Conservation (phyloP, 2,329 filamentous ascomycete species). For the Penicillium sp. region DNA sequence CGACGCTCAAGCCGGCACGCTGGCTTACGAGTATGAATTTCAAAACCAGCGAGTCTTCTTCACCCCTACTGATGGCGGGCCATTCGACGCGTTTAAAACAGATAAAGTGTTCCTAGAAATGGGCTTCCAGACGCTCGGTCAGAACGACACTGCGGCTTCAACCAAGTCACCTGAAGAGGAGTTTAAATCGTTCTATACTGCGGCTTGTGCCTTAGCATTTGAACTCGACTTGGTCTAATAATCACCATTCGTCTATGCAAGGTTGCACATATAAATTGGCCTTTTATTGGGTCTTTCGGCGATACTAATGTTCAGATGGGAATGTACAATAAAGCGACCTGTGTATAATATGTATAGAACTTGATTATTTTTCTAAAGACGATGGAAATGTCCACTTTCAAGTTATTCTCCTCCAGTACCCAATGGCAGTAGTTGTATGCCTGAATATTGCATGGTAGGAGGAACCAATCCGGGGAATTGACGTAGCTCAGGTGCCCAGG, state of each 20-base stretch:
- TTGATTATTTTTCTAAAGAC: background rate
- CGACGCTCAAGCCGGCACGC: conserved; percentile 32
- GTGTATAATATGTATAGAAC: background rate
- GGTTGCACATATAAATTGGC: background rate
- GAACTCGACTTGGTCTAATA: conserved; percentile 28
- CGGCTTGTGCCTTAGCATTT: conserved; percentile 46
- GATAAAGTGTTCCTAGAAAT: conserved; percentile 40
- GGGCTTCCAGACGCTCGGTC: conserved; percentile 11
- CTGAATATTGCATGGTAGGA: background rate
- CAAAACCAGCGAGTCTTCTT: conserved; percentile 38
- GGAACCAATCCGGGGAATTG: conserved; percentile 9
- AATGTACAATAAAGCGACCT: background rate
- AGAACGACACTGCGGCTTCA: conserved; percentile 12
- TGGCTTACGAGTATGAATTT: conserved; percentile 38
- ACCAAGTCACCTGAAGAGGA: conserved; percentile 26
- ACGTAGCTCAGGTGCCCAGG: conserved; percentile 8
- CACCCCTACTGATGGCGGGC: conserved; percentile 38
- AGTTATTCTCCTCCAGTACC: background rate
- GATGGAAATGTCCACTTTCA: background rate
- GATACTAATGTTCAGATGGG: background rate
- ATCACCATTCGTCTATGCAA: background rate
- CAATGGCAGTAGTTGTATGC: background rate
- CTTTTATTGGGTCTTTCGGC: background rate
- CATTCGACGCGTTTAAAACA: conserved; percentile 34
- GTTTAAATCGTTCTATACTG: conserved; percentile 43